Conservation (phyloP, 2,329 filamentous ascomycete species). For the Diaporthe velutina region DNA sequence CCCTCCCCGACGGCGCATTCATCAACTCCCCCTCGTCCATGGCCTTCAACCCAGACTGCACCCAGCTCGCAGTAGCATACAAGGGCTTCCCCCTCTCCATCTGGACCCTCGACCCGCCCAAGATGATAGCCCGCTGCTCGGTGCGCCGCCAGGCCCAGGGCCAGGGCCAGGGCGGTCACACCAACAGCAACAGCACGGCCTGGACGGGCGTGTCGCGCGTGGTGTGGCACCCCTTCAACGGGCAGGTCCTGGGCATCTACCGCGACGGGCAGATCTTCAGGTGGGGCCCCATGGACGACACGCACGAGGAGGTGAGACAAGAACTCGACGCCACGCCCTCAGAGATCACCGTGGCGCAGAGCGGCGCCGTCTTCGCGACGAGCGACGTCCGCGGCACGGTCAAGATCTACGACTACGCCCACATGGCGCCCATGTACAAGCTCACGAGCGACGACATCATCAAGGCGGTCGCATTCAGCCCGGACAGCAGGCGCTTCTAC, state of each 20-base stretch:
- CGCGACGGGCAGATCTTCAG: conserved; percentile 44
- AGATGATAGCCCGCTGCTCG: conserved; percentile 42
- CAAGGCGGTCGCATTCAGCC: conserved; percentile 40
- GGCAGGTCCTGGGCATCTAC: conserved; percentile 43
- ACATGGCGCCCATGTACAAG: conserved; percentile 42
- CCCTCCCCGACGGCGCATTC: conserved; percentile 21
- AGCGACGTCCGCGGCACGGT: conserved; percentile 38
- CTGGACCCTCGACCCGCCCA: conserved; percentile 40
- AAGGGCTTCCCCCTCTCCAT: conserved; percentile 31
- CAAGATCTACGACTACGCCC: conserved; percentile 42
- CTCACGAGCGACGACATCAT: conserved; percentile 40
- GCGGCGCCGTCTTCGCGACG: conserved; percentile 42
- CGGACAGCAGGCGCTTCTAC: conserved; percentile 42
- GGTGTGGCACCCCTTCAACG: conserved; percentile 43
- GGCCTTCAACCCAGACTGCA: conserved; percentile 32
- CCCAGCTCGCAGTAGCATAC: conserved; percentile 27
- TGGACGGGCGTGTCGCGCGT: conserved; percentile 37
- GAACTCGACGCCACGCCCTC: conserved; percentile 33
- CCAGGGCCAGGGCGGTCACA: too few species aligned
- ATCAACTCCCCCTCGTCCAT: conserved; percentile 30
- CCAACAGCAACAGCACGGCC: neutral
- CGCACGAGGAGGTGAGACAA: conserved; percentile 41
- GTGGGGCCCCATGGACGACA: conserved; percentile 43
- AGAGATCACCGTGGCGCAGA: conserved; percentile 32
- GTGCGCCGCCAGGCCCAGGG: conserved; percentile 24